These are phyloP conservation scores for Mycena filopes DNA, from an alignment of 768 basidiomycete genomes.

Conservation along the genomic window DNA sequence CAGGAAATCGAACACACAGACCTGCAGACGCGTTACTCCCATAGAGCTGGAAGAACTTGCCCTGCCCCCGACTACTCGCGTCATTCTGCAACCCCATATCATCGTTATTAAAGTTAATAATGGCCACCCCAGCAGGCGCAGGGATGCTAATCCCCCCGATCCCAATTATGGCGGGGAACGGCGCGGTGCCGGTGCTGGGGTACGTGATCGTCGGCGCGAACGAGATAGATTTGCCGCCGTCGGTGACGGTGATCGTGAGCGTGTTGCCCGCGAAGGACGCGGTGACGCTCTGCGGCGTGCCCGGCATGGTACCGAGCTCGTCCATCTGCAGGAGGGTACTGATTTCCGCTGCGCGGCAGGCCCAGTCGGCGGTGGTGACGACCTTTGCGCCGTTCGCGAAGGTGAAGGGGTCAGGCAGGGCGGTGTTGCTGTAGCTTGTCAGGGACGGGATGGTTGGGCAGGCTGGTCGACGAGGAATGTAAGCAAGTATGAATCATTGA, in stretches of 20 bases:
- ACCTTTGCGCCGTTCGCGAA: conserved; percentile 58
- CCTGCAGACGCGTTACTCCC: conserved; percentile 56
- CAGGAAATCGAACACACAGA: not conserved
- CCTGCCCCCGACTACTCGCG: conserved; percentile 58
- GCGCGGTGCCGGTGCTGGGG: conserved; percentile 54
- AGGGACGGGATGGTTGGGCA: conserved; percentile 35
- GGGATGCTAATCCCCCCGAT: conserved; percentile 58
- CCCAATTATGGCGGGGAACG: conserved; percentile 57
- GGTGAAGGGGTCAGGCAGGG: conserved; percentile 65
- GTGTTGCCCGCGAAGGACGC: conserved; percentile 55
- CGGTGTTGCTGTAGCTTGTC: conserved; percentile 49
- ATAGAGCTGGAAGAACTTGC: conserved; percentile 69
- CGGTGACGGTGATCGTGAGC: conserved; percentile 60
- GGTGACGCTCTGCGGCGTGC: conserved; percentile 56
- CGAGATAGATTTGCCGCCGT: conserved; percentile 58
- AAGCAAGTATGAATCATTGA: not conserved
- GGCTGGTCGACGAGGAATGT: not conserved
- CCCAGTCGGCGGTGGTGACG: conserved; percentile 58
- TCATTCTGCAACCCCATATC: conserved; percentile 63
- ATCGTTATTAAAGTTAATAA: conserved; percentile 64
- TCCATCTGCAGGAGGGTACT: conserved; percentile 60
- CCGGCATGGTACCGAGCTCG: conserved; percentile 63
- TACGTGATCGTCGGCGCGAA: conserved; percentile 59
- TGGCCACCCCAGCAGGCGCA: conserved; percentile 48
- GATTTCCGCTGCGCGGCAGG: conserved; percentile 62